phyloP scores from a whole-genome alignment of 1,139 yeast genomes.

The Yamadazyma spencermartinsiae region DNA sequence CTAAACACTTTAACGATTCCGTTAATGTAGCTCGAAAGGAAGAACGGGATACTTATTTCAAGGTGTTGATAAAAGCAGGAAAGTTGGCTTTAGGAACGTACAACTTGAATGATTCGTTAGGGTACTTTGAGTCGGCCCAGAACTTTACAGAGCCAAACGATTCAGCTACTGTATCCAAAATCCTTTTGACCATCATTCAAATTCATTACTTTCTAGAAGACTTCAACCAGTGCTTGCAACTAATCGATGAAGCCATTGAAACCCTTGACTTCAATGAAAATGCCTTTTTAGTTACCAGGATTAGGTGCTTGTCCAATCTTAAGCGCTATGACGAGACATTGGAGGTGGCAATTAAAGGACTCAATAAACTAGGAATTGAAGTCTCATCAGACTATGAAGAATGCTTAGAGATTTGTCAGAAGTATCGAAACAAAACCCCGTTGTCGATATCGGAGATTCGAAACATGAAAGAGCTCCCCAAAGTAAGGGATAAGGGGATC shows the following conservation, averaged over 20 bases:
- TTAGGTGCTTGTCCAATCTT: constrained; percentile 41
- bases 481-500: constrained; percentile 28
- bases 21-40: constrained; percentile 25
- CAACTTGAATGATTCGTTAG: constrained; percentile 31
- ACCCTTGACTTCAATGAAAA: constrained; percentile 28
- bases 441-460: constrained; percentile 45
- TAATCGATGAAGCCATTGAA: constrained; percentile 25
- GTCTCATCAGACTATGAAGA: constrained; percentile 24
- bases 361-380: constrained; percentile 31
- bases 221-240: constrained; percentile 28
- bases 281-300: constrained; percentile 36
- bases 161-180: constrained; percentile 22
- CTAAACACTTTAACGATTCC: constrained; percentile 34
- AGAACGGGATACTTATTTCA: constrained; percentile 29
- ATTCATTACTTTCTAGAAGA: constrained; percentile 28
- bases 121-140: constrained; percentile 32
- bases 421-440: constrained; percentile 35
- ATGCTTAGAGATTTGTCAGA: constrained; percentile 22
- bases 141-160: constrained; percentile 23
- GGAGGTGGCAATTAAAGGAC: constrained; percentile 33
- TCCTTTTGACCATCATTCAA: constrained; percentile 35
- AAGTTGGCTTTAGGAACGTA: constrained; percentile 36
- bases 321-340: constrained; percentile 36
- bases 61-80: constrained; percentile 39
- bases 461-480: constrained; percentile 25